Base-by-base conservation (phyloP, 1,284 basidiomycete species). In the Rugiboletus extremiorientalis region DNA sequence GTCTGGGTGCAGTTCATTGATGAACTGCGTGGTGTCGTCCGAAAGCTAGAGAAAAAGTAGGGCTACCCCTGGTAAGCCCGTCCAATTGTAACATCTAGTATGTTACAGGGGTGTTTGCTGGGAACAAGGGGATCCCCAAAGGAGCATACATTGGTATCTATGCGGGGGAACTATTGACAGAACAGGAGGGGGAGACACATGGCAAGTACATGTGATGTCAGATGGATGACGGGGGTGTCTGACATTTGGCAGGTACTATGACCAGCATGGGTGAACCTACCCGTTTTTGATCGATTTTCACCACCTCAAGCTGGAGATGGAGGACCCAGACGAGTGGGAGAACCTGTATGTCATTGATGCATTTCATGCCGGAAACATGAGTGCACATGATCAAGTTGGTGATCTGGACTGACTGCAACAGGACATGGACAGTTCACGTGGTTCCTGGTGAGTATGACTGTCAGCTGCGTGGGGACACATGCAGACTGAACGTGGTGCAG, bases 111-210 rank as follows among this genome's bases (percentile, higher is more conserved):
- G 81, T 92, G 3, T 86, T 87, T 67, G 84, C 86, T 44, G 84
- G 80, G 33, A 69, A 77, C 18, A 83, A 78, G 64, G 83, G 75
- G 60, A 93, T 97, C 28, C 80, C 80, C 0, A 73, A 70, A 37
- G 88, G 91, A 5, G 83, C 85, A 0, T 96, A 89, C 66, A 74
- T 97, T 43, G 93, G 93, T 3, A 80, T 92, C 1, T 96, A 96
- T 70, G 78, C 92, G 3, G 94, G 94, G 2, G 94, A 97, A 69
- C 73, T 94, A 7, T 65, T 96, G 27, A 84, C 81, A 0, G 88
- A 92, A 47, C 74, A 71, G 3, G 88, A 88, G 52, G 82, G 81
- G 4, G 85, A 94, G 45, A 64, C 72, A 15, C 83, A 94, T 27
- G 92, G 89, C 56, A 64, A 64, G 90, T 91, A 60, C 69, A 85